Evolutionary conservation across 2,329 filamentous ascomycete genomes (phyloP).

Genomic region (Aspergillus sp.): DNA sequence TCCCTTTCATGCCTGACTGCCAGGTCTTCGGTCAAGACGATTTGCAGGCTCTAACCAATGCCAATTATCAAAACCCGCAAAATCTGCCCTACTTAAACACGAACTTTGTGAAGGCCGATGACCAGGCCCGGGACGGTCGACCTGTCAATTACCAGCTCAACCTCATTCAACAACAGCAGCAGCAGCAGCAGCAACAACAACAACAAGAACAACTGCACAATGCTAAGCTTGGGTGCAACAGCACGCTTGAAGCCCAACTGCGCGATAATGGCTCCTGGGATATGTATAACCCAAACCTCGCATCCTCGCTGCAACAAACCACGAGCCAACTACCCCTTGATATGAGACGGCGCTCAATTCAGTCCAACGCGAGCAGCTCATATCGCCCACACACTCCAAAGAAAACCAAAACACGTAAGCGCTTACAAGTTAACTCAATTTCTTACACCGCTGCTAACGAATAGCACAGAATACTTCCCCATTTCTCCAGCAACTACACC

Average conservation of each 20-base stretch:
- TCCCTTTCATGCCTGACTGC: conserved; percentile 27
- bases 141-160: conserved; percentile 27
- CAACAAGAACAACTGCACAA: conserved; percentile 29
- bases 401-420: conserved; percentile 61
- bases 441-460: conserved; percentile 21
- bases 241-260: conserved; percentile 21
- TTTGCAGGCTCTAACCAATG: conserved; percentile 29
- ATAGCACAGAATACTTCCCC: conserved; percentile 58
- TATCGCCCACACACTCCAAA: conserved; percentile 63
- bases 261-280: conserved; percentile 28
- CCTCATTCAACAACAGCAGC: conserved; percentile 34
- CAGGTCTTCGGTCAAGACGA: conserved; percentile 33
- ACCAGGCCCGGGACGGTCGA: conserved; percentile 15
- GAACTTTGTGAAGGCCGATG: conserved; percentile 19
- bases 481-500: conserved; percentile 69
- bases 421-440: neutral
- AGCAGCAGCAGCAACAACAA: conserved; percentile 26
- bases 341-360: conserved; percentile 39
- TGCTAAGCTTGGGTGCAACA: conserved; percentile 19
- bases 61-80: conserved; percentile 38
- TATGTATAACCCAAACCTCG: conserved; percentile 23
- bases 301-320: conserved; percentile 24
- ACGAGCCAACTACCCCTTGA: conserved; percentile 22
- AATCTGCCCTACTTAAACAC: conserved; percentile 23
- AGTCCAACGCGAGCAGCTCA: conserved; percentile 37